phyloP scores from a whole-genome alignment of 1,284 basidiomycete genomes.

The Nidula niveotomentosa region DNA sequence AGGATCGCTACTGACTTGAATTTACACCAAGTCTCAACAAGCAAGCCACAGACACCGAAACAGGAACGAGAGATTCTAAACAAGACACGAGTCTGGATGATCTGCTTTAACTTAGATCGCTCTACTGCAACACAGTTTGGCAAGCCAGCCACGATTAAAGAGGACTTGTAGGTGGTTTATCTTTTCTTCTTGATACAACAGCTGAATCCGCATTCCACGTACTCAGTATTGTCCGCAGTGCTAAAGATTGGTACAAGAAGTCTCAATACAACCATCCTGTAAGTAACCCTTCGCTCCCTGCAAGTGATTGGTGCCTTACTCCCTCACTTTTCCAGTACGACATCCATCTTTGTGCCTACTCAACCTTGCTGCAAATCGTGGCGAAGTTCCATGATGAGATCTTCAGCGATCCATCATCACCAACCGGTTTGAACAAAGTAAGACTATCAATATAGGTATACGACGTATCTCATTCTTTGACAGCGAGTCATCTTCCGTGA shows the following conservation, averaged over 20 bases:
- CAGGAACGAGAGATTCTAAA: conserved; percentile 83
- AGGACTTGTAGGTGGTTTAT: conserved; percentile 62
- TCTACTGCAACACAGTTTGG: conserved; percentile 86
- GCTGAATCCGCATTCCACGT: not conserved
- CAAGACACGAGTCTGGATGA: conserved; percentile 81
- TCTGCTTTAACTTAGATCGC: conserved; percentile 83
- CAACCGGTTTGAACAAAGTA: conserved; percentile 73
- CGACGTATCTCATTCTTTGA: conserved; percentile 2
- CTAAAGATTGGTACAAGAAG: conserved; percentile 75
- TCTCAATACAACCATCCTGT: conserved; percentile 63
- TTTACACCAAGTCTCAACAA: conserved; percentile 65
- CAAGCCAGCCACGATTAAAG: conserved; percentile 83
- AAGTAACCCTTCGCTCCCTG: conserved; percentile 15
- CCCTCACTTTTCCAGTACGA: conserved; percentile 49
- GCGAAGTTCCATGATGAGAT: conserved; percentile 75
- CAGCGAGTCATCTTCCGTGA: conserved; percentile 67
- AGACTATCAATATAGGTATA: conserved; percentile 2
- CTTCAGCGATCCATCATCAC: conserved; percentile 69
- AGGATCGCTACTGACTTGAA: conserved; percentile 87
- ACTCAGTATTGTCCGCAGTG: conserved; percentile 66
- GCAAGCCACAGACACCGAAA: conserved; percentile 58
- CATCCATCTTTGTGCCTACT: conserved; percentile 73
- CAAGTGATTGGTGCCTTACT: conserved; percentile 1
- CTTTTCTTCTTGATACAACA: not conserved
- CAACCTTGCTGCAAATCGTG: conserved; percentile 66